Evolutionary conservation across 768 basidiomycete species (phyloP), one percentile per base, ranked within the genome.

Genomic region (Piloderma croceum): DNA sequence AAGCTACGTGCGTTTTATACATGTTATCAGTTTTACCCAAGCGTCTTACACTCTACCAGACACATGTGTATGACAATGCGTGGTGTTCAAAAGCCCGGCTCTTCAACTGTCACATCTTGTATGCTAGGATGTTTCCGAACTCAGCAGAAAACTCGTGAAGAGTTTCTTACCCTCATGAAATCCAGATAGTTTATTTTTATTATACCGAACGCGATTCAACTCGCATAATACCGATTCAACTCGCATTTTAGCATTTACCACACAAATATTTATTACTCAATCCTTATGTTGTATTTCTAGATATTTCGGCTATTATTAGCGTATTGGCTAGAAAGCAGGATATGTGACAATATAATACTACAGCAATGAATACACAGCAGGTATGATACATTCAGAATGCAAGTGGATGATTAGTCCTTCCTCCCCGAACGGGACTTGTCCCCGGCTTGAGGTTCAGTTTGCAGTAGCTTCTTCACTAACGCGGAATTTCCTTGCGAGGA

Each of bases 51-150:
- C 40, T 38, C 36, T 34, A 24, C 5, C 54, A 93, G 90, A 18
- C 94, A 98, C 64, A 76, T 97, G 62, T 98, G 94, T 59, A 99
- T 99, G 96, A 92, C 94, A 3, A 98, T 98, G 94, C 85, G 96
- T 47, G 96, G 96, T 39, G 96, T 99, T 7, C 96, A 99, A 66
- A 99, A 99, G 65, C 94, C 94, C 3, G 96, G 96, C 19, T 76
- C 94, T 6, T 79, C 87, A 18, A 99, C 96, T 1, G 85, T 92
- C 33, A 99, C 96, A 5, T 92, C 89, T 5, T 94, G 92, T 52
- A 99, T 99, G 96, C 71, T 97, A 38, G 96, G 96, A 12, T 96
- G 91, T 60, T 99, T 99, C 77, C 79, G 96, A 44, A 85, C 88
- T n/a, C 88, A 93, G 51, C 93, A 98, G 63, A 98, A 99, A 70